Conservation (phyloP, 2,329 filamentous ascomycete species). For the Stromatinia cepivora region DNA sequence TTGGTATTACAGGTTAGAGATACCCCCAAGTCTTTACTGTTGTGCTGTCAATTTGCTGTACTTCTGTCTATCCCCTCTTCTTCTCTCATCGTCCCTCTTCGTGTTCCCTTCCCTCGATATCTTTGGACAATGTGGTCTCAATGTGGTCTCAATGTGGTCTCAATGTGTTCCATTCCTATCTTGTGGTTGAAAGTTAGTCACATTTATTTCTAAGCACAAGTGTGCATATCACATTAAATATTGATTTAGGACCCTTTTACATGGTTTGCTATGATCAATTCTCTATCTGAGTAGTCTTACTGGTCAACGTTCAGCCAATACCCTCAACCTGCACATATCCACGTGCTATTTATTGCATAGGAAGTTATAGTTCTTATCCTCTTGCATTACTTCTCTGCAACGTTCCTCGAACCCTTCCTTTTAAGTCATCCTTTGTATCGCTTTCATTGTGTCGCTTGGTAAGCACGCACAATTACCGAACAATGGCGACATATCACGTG, state of each 20-base stretch:
- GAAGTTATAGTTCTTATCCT: conserved; percentile 14
- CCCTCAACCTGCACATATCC: conserved; percentile 1
- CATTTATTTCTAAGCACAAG: conserved; percentile 3
- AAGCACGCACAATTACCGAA: conserved; percentile 21
- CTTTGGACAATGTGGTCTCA: background rate
- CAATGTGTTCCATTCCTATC: background rate
- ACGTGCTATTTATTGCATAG: conserved; percentile 15
- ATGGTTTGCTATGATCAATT: conserved; percentile 9
- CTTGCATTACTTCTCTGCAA: conserved; percentile 16
- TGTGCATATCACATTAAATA: conserved; percentile 10
- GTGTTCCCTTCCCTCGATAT: background rate
- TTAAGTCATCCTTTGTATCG: background rate
- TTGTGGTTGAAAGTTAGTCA: background rate
- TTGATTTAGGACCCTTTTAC: conserved; percentile 10
- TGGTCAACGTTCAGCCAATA: conserved; percentile 7
- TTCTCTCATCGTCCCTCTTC: background rate
- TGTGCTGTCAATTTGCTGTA: background rate
- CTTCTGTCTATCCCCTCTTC: background rate
- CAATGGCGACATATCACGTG: conserved; percentile 39
- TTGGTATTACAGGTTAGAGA: conserved; percentile 23
- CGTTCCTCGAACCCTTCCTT: background rate
- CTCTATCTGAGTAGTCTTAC: conserved; percentile 8
- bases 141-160: background rate
- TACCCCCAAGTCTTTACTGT: conserved; percentile 2
- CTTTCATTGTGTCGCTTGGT: conserved; percentile 17